Percentiles rank a stretch among this genome's conserved stretches.
phyloP scores from a whole-genome alignment of 176 grass and related monocot species.

The Avena insularis region DNA sequence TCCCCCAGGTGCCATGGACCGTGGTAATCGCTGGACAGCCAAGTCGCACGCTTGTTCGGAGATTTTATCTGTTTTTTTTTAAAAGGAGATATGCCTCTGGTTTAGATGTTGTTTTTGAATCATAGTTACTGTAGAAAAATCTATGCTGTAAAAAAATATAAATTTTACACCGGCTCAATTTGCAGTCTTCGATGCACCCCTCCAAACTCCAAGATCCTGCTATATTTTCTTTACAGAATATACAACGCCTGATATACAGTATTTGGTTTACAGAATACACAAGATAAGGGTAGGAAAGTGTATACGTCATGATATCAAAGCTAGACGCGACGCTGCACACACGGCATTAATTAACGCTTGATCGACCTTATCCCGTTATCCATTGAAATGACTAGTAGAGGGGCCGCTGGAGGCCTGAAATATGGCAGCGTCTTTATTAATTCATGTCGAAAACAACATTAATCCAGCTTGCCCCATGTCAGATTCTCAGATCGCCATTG shows the following conservation, averaged over 20 bases:
- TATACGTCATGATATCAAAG: background rate
- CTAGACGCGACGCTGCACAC: background rate
- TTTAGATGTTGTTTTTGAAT: no score
- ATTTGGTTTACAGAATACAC: no score
- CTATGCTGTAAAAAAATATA: no score
- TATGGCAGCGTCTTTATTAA: constrained; percentile 3
- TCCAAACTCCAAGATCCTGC: no score
- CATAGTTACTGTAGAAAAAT: no score
- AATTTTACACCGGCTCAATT: no score
- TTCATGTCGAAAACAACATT: background rate
- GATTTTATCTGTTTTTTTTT: no score
- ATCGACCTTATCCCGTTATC: background rate
- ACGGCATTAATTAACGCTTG: background rate
- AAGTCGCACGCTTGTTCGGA: background rate
- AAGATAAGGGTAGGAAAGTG: no score
- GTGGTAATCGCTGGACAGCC: background rate
- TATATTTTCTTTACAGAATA: no score
- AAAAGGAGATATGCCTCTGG: no score
- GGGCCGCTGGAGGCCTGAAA: background rate
- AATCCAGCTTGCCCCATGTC: constrained; percentile 1
- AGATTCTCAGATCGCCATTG: background rate
- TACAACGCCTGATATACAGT: no score
- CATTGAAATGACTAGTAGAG: background rate
- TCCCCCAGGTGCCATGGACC: background rate
- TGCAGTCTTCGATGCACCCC: no score